A percentile compares a stretch with the other conserved stretches of the same genome.
Conservation (phyloP, 352 stramenopile genomes). For the Phytophthora pini region DNA sequence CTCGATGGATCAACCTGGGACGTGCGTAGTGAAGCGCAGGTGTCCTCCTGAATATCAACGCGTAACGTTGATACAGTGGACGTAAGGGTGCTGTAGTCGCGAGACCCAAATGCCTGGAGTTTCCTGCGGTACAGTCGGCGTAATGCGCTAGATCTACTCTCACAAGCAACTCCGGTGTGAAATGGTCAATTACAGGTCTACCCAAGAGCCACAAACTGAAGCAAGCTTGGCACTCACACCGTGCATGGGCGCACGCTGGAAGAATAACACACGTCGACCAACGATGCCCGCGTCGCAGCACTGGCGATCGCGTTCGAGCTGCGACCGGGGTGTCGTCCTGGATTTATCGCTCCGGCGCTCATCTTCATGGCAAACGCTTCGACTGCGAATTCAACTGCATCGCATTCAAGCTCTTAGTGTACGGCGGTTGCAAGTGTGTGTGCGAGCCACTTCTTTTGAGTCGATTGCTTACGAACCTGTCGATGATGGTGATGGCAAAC, state of each 20-base stretch:
- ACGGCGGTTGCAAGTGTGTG: not conserved
- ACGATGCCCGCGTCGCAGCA: conserved; percentile 23
- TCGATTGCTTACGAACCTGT: conserved; percentile 5
- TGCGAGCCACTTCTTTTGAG: not conserved
- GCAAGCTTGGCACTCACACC: not conserved
- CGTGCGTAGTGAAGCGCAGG: not conserved
- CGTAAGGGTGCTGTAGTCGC: not conserved
- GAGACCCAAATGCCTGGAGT: no score
- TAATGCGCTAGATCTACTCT: not conserved
- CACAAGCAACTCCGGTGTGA: not conserved
- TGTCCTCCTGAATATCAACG: no score
- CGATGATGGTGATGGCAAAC: conserved; percentile 4
- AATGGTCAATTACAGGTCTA: not conserved
- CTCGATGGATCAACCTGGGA: conserved; percentile 8
- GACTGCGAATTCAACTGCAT: not conserved
- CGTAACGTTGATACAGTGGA: no score
- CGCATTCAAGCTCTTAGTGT: not conserved
- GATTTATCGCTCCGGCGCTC: conserved; percentile 17
- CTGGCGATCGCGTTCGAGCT: conserved; percentile 19
- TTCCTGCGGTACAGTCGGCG: no score
- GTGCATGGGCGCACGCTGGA: conserved; percentile 31
- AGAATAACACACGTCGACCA: conserved; percentile 10
- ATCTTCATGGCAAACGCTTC: conserved; percentile 1
- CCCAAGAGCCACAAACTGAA: conserved; percentile 20
- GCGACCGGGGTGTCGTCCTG: conserved; percentile 4